Percentiles rank a stretch among this genome's conserved stretches.
Conservation (phyloP, 805 yeast genomes). For the Saccharomycopsis guyanensis region DNA sequence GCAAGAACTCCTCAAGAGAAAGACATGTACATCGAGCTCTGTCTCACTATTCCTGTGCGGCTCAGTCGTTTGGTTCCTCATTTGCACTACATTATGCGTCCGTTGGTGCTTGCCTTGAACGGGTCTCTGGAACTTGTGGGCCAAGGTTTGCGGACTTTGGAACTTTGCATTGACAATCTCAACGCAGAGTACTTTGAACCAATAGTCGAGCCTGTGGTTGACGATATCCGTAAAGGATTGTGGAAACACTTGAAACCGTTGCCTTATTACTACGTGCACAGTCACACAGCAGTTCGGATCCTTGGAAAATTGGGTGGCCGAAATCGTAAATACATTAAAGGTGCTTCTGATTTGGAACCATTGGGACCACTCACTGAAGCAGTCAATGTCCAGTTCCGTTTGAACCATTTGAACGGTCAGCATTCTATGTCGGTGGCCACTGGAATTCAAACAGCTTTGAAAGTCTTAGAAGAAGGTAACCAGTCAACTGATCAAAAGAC, state of each 20-base stretch:
- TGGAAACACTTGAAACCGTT: conserved; percentile 88
- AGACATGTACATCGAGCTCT: conserved; percentile 88
- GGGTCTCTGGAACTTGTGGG: conserved; percentile 87
- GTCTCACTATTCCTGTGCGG: conserved; percentile 93
- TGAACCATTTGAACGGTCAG: conserved; percentile 57
- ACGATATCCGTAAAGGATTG: conserved; percentile 85
- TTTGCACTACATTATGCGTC: conserved; percentile 77
- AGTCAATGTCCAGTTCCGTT: conserved; percentile 55
- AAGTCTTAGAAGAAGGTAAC: conserved; percentile 61
- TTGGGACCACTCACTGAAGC: conserved; percentile 56
- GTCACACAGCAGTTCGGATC: conserved; percentile 89
- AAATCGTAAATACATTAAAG: conserved; percentile 74
- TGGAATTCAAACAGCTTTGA: conserved; percentile 72
- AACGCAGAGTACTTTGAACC: conserved; percentile 97
- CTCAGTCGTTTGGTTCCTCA: conserved; percentile 90
- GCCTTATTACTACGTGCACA: conserved; percentile 90
- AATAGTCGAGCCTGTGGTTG: conserved; percentile 89
- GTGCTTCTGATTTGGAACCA: conserved; percentile 54
- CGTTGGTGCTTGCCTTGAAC: conserved; percentile 81
- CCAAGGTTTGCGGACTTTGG: conserved; percentile 90
- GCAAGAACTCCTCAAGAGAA: conserved; percentile 85
- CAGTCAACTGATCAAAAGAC: conserved; percentile 25
- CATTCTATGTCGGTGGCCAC: conserved; percentile 77
- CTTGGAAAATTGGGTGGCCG: conserved; percentile 96
- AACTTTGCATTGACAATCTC: conserved; percentile 88